Evolutionary conservation across 257 asterid species (phyloP).

Genomic region (Rehmannia glutinosa): DNA sequence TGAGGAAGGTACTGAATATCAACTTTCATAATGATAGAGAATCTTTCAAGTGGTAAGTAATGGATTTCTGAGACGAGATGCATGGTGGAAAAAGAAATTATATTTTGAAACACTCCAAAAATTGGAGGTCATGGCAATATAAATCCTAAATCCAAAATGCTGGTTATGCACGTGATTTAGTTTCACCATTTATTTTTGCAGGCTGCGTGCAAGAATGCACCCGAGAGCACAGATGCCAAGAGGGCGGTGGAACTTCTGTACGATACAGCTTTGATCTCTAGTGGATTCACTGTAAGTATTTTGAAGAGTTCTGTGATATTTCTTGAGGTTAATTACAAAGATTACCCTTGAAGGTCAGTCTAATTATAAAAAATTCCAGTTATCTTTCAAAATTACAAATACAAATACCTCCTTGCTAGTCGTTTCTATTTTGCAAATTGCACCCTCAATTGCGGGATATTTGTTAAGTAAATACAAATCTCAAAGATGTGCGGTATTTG

Average conservation of each 20-base stretch:
- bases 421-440: too few relatives aligned
- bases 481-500: too few relatives aligned
- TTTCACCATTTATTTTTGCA: conserved; percentile 24
- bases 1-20: too few relatives aligned
- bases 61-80: too few relatives aligned
- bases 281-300: conserved; percentile 89
- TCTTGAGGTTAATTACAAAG: too few relatives aligned
- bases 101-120: neutral
- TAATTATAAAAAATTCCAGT: too few relatives aligned
- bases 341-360: too few relatives aligned
- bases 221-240: conserved; percentile 85
- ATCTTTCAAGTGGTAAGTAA: too few relatives aligned
- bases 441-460: too few relatives aligned
- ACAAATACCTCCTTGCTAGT: neutral
- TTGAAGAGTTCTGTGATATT: neutral
- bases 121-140: too few relatives aligned
- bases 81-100: neutral
- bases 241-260: conserved; percentile 87
- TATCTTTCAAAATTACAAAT: neutral
- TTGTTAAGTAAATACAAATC: too few relatives aligned
- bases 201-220: conserved; percentile 97
- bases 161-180: neutral
- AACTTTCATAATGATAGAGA: too few relatives aligned
- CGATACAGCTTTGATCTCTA: conserved; percentile 88
- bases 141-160: neutral